Base-by-base conservation (phyloP, 108 stramenopile genomes). In the Nitzschia sp. region DNA sequence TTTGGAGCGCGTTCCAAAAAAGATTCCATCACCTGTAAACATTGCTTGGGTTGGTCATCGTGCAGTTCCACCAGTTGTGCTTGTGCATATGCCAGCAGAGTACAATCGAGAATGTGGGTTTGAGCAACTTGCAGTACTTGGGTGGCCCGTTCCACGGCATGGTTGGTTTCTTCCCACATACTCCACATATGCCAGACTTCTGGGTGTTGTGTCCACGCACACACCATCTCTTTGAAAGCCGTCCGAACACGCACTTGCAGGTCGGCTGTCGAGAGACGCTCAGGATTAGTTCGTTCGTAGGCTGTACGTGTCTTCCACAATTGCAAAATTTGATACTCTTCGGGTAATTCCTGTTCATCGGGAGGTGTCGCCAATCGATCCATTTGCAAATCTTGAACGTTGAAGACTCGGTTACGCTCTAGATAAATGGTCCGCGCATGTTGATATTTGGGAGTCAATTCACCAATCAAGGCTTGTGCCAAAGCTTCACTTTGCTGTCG, bases 171-270 rank as follows among this genome's bases (percentile, higher is more conserved):
- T 53, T 95, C 94, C 89, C 90, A 95, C 66, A 77, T 83, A 68
- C 85, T 81, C 94, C 94, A 95, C 78, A 88, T 90, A 34, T 88
- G 84, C 94, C 94, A 95, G 23, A 82, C 83, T 66, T 95, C 94
- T 17, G 89, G 86, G 70, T 90, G 85, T 26, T 87, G 67, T 32
- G 87, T 84, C 64, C 92, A 80, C 2, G 79, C 82, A 59, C 86
- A 87, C n/a, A 75, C 82, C 66, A 85, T 80, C 66, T 91, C 94
- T 45, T 84, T 76, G 82, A 84, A 95, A 28, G 71, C 72, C 19
- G 80, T 69, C 27, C 94, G 82, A 26, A 95, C 77, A 15, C 91
- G 80, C 19, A 53, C 41, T 15, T 83, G 76, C 11, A 80, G 50
- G 3, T 91, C 91, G 21, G 79, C 45, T 47, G 55, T 75, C 6